Evolutionary conservation across 495 filamentous ascomycete genomes (phyloP), one percentile per base, ranked within the genome.

Genomic region (Xylaria flabelliformis): DNA sequence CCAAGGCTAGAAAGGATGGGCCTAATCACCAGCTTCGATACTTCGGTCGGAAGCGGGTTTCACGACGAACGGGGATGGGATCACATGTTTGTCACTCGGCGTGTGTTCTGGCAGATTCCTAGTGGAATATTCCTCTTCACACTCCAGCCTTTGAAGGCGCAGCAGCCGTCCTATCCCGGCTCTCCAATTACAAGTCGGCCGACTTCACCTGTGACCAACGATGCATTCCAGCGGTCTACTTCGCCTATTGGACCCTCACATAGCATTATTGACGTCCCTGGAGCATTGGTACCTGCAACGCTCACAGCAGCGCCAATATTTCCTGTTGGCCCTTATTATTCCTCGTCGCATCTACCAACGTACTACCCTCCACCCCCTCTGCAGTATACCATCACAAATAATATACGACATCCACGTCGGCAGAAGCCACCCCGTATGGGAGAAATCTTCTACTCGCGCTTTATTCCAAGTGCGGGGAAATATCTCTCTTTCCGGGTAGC

Each of bases 1-100:
- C 92, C 91, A 51, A 97, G 97, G 82, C 86, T 98, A 19, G 94
- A 97, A 82, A 88, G 94, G 46, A 98, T 98, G 94, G 94, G 94
- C 17, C 79, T 98, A 10, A 90, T 98, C 56, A 83, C 91, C 1
- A 92, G 83, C 55, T 85, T 92, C 64, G 92, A 97, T 75, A 94
- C 93, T 0, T 86, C 87, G 21, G 91, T 96, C 8, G 94, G 94
- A 9, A 80, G 88, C 0, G 85, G 88, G 67, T 75, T 88, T 15
- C 88, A 92, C 61, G 90, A 92, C 48, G 88, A 88, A 8, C 88
- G 89, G 56, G 87, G 86, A 63, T 97, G 93, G 93, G 85, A 83
- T 26, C 83, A 89, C 50, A 95, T 97, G 93, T 97, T 96, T 74
- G 89, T 93, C 58, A 91, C 90, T 72, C 90, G 90, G 48, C 85